Evolutionary conservation across 1,139 yeast species (phyloP), one percentile per base, ranked within the genome.

Genomic region (Zygosaccharomyces sapae): DNA sequence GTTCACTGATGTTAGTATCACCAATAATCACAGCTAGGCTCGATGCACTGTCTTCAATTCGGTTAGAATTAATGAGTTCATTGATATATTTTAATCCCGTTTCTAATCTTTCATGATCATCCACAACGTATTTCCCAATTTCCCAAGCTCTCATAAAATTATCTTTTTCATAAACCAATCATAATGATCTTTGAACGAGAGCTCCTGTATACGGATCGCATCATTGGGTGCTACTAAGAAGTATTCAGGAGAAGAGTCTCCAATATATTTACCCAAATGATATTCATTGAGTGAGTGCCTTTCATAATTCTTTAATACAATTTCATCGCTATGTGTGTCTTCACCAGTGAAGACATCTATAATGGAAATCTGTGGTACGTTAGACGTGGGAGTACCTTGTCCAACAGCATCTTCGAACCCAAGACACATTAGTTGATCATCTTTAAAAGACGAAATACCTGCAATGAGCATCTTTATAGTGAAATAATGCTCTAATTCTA

Each of bases 251-350:
- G 55, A 49, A 3, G 61, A 44, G 10, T 53, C 57, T 4, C 69
- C 67, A 13, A 74, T 69, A 61, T 75, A 75, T 43, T 75, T 76
- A 0, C 80, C 77, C 42, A 90, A 66, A 52, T 79, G 81, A 59
- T 84, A 86, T 62, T 92, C 97, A 63, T 90, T 90, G 24, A 86
- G 72, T 0, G 95, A 92, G 31, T 88, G 68, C 22, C 75, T 72
- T 36, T 79, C 75, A 42, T 73, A 77, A 41, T 79, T 77, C 45
- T 75, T 77, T 48, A 89, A 68, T 0, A 86, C 81, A 6, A 92
- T 74, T 59, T 85, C 95, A 65, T 92, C 97, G 33, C 84, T 90
- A 50, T 86, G 83, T n/a, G 79, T 75, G 46, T 87, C 95, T 49
- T 80, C 85, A 4, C 94, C 89, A 6, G 81, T 77, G 1, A 72